Base-by-base conservation (phyloP, 495 filamentous ascomycete genomes). In the Penicillium chermesinum region DNA sequence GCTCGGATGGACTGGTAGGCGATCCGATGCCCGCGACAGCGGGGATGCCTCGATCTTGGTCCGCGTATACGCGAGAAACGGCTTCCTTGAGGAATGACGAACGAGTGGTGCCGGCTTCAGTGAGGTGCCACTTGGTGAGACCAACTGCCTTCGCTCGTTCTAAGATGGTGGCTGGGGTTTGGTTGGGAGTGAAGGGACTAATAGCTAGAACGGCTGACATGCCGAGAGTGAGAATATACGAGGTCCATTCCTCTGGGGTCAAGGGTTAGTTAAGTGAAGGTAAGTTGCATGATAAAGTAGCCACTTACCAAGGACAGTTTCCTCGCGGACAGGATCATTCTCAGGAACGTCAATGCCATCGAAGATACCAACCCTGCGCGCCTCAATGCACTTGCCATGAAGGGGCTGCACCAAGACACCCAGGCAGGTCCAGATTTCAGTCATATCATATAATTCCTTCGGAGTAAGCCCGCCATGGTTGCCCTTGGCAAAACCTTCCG, bases 351-450 rank as follows among this genome's bases (percentile, higher is more conserved):
- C 62, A 38, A 69, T 53, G 12, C 69, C 69, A 38, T 79, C 72
- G 46, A 77, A 86, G 40, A 86, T 63, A 15, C 82, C 82, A 39
- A 66, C 71, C 8, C 70, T 64, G 12, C 79, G 67, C 5, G 82
- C 83, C 48, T 81, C 74, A 25, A 62, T 62, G 30, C 72, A 73
- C 49, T 76, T 74, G 7, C 76, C 80, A 46, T 84, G 78, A 36
- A 83, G 67, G 13, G 75, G 76, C 42, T 79, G 74, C 4, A 85
- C 63, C 15, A 86, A 59, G 7, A 79, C 74, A 20, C 72, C 67
- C 19, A 86, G 60, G 54, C 82, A 84, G 1, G 70, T 82, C 82
- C 82, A 86, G 16, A 86, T 74, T 55, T 86, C 83, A 1, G 69
- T 78, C 74, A 86, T 80, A 57, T 84, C 79, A 45, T 79, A 84